Evolutionary conservation across 2,329 filamentous ascomycete genomes (phyloP), one percentile per base, ranked within the genome.

Genomic region (Diaporthe helianthi): DNA sequence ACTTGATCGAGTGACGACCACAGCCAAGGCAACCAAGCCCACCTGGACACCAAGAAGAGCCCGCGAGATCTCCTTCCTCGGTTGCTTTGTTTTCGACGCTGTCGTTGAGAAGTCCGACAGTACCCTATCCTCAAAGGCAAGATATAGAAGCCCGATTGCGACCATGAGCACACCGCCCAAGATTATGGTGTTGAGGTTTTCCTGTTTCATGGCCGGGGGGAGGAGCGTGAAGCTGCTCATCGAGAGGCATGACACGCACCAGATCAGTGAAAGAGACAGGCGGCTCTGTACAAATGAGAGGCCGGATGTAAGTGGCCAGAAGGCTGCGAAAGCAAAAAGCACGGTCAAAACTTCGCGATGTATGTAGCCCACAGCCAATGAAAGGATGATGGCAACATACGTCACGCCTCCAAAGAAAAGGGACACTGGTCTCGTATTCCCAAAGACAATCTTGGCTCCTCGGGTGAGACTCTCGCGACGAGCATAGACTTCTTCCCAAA

Each of bases 401-500:
- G 87, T 77, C 24, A 91, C 70, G 0, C 83, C 77, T 73, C 96
- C 91, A 15, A 96, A 72, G 0, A 84, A 74, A 49, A 97, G 84
- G 17, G 70, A 67, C 5, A 67, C 13, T 17, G 67, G 63, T 19
- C 63, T 64, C 33, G 87, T 85, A 73, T 94, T 86, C 0, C 87
- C 85, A 73, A 97, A 90, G 10, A 98, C 82, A 61, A 87, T 84
- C 72, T 85, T 86, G 64, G 86, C 84, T 3, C 94, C 94, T 71
- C 89, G 86, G 7, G 81, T 76, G 15, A 98, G 79, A 51, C 92
- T 92, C 54, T 86, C 84, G 68, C 94, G 87, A 33, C 92, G 89
- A 3, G 93, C 92, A 79, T 91, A 95, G 0, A 98, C 93, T 76
- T 98, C 94, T 79, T 98, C 95, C 96, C 96, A 99, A 82, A 99